A percentile compares a stretch with the other conserved stretches of the same genome.
phyloP scores from a whole-genome alignment of 139 green algal species.

The Coelastrella sp. region DNA sequence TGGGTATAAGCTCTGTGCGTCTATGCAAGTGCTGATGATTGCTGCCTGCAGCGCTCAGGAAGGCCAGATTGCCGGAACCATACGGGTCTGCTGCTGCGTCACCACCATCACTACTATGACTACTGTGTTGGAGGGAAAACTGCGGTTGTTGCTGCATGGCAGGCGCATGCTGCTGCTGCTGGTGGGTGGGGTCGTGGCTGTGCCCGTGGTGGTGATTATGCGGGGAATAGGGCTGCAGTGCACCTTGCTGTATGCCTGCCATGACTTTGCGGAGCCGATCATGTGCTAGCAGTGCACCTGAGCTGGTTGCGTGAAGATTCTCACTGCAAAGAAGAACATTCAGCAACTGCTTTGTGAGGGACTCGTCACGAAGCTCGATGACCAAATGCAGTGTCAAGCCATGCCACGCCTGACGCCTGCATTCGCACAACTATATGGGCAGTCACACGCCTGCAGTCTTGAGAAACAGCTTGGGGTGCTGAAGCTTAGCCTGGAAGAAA shows the following conservation, averaged over 20 bases:
- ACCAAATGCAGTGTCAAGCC: too few relatives aligned
- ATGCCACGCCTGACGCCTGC: too few relatives aligned
- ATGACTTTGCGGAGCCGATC: conserved; percentile 28
- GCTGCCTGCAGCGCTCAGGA: background rate
- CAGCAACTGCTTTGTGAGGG: too few relatives aligned
- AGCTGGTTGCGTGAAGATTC: background rate
- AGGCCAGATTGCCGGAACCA: conserved; percentile 2
- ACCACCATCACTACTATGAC: background rate
- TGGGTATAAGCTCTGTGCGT: background rate
- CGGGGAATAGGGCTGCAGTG: background rate
- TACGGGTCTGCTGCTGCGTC: background rate
- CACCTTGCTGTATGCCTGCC: background rate
- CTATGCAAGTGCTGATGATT: background rate
- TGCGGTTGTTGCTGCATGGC: background rate
- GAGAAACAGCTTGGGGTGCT: too few relatives aligned
- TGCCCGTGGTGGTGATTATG: background rate
- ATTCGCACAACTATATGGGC: too few relatives aligned
- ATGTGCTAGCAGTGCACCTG: background rate
- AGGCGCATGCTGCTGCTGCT: background rate
- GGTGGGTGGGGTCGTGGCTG: background rate
- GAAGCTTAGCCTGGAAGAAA: too few relatives aligned
- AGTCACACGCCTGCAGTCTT: too few relatives aligned
- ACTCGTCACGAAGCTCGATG: too few relatives aligned
- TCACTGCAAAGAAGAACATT: conserved; percentile 8
- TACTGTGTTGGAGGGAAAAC: background rate